Percentiles rank a stretch among this genome's conserved stretches.
These are phyloP conservation scores for Lathyrus tuberosus DNA, from an alignment of 306 rosid species.

Conservation along the genomic window DNA sequence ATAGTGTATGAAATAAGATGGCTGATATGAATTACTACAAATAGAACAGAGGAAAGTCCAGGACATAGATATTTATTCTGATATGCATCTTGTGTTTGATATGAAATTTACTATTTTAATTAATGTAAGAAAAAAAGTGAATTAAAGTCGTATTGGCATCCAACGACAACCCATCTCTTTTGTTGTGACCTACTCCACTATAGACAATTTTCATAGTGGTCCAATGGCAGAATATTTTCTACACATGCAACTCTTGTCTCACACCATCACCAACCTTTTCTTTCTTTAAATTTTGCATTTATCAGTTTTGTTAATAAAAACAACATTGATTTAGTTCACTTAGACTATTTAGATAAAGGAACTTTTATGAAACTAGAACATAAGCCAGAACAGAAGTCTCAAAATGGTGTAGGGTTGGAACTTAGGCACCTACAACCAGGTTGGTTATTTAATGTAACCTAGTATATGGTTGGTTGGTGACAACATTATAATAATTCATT, in stretches of 20 bases:
- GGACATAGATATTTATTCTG: conserved; percentile 13
- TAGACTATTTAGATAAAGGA: no score
- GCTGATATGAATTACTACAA: background rate
- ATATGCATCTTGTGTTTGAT: conserved; percentile 8
- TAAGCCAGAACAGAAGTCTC: background rate
- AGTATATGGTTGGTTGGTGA: background rate
- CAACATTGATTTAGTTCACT: no score
- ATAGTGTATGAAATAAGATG: background rate
- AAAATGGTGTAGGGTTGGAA: background rate
- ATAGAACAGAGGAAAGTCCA: conserved; percentile 29
- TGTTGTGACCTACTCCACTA: background rate
- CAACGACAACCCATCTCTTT: background rate
- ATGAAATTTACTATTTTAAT: conserved; percentile 4
- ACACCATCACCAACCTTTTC: background rate
- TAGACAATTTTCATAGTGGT: conserved; percentile 8
- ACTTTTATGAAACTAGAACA: background rate
- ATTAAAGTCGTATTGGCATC: background rate
- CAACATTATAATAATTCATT: background rate
- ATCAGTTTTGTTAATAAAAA: no score
- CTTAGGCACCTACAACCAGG: background rate
- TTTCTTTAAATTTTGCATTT: background rate
- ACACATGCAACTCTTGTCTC: background rate
- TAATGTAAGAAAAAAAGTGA: background rate
- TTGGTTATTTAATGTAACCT: background rate
- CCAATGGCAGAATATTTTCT: conserved; percentile 8